Conservation (phyloP, 495 filamentous ascomycete genomes). For the Neurospora sublineolata region DNA sequence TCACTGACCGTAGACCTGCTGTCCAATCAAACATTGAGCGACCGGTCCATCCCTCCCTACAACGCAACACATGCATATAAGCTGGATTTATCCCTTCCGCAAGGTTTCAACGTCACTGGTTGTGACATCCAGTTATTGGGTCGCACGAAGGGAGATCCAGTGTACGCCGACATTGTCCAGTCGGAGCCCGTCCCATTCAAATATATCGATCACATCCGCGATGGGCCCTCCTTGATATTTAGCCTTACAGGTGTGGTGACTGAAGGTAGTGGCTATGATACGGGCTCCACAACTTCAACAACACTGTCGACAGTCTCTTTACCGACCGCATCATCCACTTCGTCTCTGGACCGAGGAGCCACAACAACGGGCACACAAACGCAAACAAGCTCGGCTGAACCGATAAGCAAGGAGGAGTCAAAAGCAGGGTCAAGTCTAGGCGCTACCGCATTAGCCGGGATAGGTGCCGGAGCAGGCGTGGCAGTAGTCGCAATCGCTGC, state of each 20-base stretch:
- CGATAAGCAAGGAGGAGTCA: background rate
- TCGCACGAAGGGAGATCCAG: background rate
- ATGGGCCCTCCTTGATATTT: background rate
- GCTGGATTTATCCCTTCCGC: no score
- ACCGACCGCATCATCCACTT: background rate
- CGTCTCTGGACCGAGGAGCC: background rate
- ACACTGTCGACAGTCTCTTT: background rate
- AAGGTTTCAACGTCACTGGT: no score
- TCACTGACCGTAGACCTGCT: no score
- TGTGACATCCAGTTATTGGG: background rate
- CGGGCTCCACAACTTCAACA: background rate
- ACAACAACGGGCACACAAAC: background rate
- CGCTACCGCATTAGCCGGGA: background rate
- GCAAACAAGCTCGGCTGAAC: background rate
- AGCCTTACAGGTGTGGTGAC: background rate
- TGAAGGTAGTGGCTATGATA: background rate
- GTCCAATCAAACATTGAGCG: no score
- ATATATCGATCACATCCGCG: background rate
- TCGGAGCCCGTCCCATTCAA: background rate
- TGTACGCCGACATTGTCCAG: background rate
- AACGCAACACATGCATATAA: no score
- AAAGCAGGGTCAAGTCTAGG: background rate
- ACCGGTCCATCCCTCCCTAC: no score
- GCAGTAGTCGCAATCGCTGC: background rate
- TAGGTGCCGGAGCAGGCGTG: background rate